phyloP scores from a whole-genome alignment of 2,329 filamentous ascomycete species.

The Lasiodiplodia theobromae region DNA sequence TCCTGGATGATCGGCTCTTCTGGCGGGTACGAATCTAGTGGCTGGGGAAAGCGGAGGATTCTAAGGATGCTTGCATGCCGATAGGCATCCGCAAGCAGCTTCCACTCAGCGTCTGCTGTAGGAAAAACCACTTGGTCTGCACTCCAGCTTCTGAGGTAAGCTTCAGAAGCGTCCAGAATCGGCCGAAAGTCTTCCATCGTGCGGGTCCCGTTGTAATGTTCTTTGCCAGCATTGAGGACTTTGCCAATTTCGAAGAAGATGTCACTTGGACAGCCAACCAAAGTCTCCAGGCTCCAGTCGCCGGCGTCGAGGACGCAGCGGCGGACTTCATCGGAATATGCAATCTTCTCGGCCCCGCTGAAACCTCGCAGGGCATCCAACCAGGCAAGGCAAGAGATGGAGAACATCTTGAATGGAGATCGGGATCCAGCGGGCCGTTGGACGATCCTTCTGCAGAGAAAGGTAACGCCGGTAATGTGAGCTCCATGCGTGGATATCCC shows the following conservation, averaged over 20 bases:
- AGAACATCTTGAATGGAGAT: slow-evolving; percentile 28
- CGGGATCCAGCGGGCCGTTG: neutral
- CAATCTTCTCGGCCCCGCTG: slow-evolving; percentile 34
- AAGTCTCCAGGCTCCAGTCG: slow-evolving; percentile 24
- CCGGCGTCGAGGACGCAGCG: slow-evolving; percentile 19
- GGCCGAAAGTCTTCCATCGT: slow-evolving; percentile 5
- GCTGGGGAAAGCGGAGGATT: slow-evolving; percentile 31
- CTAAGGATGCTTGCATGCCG: slow-evolving; percentile 31
- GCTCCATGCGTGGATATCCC: slow-evolving; percentile 33
- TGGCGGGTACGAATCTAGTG: slow-evolving; percentile 28
- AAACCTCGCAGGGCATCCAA: slow-evolving; percentile 33
- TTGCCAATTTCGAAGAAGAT: slow-evolving; percentile 30
- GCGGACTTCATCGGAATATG: slow-evolving; percentile 27
- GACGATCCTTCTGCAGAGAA: slow-evolving; percentile 31
- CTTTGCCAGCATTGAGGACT: slow-evolving; percentile 29
- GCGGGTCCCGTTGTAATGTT: slow-evolving; percentile 8
- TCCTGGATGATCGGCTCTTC: slow-evolving; percentile 25
- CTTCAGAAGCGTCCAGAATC: slow-evolving; percentile 18
- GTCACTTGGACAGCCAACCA: slow-evolving; percentile 32
- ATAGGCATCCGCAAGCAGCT: slow-evolving; percentile 31
- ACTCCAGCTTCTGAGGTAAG: slow-evolving; percentile 27
- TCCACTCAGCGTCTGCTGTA: slow-evolving; percentile 31
- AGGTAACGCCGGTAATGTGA: slow-evolving; percentile 33
- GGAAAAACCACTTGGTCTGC: slow-evolving; percentile 9
- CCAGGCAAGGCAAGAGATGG: slow-evolving; percentile 33